Base-by-base conservation (phyloP, 1,139 yeast genomes). In the Saccharomyces hybrid region DNA sequence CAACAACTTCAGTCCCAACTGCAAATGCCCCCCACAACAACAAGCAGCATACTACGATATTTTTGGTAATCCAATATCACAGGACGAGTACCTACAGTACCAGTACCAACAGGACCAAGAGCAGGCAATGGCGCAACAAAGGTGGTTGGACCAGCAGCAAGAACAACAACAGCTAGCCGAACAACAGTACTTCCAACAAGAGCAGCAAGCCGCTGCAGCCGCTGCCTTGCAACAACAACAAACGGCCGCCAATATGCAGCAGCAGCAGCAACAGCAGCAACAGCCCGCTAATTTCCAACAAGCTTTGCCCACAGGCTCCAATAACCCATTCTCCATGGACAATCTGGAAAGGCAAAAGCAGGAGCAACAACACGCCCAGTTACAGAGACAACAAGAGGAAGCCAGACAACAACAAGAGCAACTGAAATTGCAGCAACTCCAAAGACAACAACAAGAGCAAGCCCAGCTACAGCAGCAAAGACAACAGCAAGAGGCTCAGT, bases 281-380 rank as follows among this genome's bases (percentile, higher is more conserved):
- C 77, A 70, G 54, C 76, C 66, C 41, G 76, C 60, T 78, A 76
- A 66, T 87, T 89, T 1, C 74, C 83, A 64, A 80, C 82, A 63
- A 85, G 26, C 16, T 41, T 12, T 49, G 9, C n/a, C 44, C 2
- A 21, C 96, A 0, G 96, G 96, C 0, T 80, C 90, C 4, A 88
- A 89, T 72, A 90, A 90, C 69, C 97, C 97, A 50, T 90, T 89
- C 71, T 91, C 96, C 1, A 73, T 81, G 65, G 72, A 67, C 31
- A 58, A 53, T 61, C 53, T 55, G 19, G 31, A 26, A 19, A 46
- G 44, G 19, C 44, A 38, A 38, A 38, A 38, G 26, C 29, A 29
- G 29, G 26, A 24, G 11, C 21, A 48, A 47, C 24, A 51, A 24
- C 44, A 38, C 29, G 24, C 46, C 26, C 44, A 38, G 11, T 38